Base-by-base conservation (phyloP, 208 protist species). In the Leishmania tarentolae region DNA sequence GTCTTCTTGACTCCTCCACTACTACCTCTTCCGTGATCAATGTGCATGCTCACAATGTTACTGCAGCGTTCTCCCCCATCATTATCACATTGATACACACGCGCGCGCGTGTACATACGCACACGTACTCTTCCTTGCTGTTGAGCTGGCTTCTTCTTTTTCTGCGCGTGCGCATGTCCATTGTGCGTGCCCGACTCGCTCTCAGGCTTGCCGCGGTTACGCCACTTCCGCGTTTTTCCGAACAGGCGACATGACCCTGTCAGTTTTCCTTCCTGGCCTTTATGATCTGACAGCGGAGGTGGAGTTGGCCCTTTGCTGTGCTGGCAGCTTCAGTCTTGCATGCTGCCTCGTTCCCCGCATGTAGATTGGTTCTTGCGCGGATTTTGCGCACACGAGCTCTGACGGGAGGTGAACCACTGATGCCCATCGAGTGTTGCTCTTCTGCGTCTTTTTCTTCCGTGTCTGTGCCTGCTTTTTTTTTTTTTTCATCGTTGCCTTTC, bases 51-150 rank as follows among this genome's bases (percentile, higher is more conserved):
- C 65, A 8, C 3, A 53, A 61, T 56, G 15, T 53, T 37, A 31
- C 65, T 73, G 52, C 37, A 44, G n/a, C 50, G 19, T 70, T 79
- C 52, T 31, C 77, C 46, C 72, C 56, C 31, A 68, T 28, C 66
- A 42, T 35, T 31, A 44, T 7, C 37, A 52, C n/a, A n/a, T n/a
- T n/a, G n/a, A n/a, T n/a, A 21, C 42, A n/a, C 66, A 24, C 66
- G 11, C 31, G n/a, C n/a, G n/a, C n/a, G n/a, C n/a, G n/a, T n/a
- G n/a, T n/a, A 35, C 61, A 68, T 31, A 66, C 63, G 6, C 59
- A 40, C 59, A 24, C 63, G 42, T 13, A 68, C 63, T 61, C 6
- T 57, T 57, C 53, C 9, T 0, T 24, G 21, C 56, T n/a, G n/a
- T n/a, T n/a, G n/a, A n/a, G n/a, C n/a, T n/a, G n/a, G n/a, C 56